phyloP scores from a whole-genome alignment of 2,329 filamentous ascomycete genomes.

The Sporothrix schenckii region DNA sequence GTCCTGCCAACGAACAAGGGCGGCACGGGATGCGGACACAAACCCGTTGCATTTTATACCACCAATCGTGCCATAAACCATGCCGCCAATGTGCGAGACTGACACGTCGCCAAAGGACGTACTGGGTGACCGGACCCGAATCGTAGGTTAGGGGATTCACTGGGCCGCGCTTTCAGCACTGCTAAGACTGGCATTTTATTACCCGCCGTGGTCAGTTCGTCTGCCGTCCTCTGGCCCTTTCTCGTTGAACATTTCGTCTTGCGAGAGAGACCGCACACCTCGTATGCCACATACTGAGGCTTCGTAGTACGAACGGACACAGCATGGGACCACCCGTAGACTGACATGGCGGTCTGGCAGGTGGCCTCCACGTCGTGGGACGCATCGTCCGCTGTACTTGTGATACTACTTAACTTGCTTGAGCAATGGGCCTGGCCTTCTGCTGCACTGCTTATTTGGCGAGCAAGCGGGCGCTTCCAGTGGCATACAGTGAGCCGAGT shows the following conservation, averaged over 20 bases:
- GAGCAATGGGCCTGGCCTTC: background rate
- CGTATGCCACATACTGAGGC: background rate
- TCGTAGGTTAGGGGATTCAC: background rate
- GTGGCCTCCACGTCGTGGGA: background rate
- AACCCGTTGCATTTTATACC: background rate
- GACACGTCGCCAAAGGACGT: background rate
- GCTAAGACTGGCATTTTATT: background rate
- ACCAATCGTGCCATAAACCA: background rate
- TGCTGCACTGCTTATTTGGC: background rate
- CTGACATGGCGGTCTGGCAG: slow-evolving; percentile 14
- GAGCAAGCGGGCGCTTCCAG: background rate
- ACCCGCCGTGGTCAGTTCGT: background rate
- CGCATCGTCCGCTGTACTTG: background rate
- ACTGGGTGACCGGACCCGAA: background rate
- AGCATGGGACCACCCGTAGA: background rate
- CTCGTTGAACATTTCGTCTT: background rate
- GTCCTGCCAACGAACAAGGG: background rate
- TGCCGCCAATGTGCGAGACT: background rate
- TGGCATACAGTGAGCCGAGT: slow-evolving; percentile 7
- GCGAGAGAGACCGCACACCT: background rate
- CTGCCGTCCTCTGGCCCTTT: background rate
- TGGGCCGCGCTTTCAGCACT: background rate
- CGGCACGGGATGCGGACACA: slow-evolving; percentile 2
- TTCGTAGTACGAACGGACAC: background rate
- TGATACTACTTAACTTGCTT: background rate